Evolutionary conservation across 2,329 filamentous ascomycete species (phyloP).

Genomic region (Leptographium galeiforme): DNA sequence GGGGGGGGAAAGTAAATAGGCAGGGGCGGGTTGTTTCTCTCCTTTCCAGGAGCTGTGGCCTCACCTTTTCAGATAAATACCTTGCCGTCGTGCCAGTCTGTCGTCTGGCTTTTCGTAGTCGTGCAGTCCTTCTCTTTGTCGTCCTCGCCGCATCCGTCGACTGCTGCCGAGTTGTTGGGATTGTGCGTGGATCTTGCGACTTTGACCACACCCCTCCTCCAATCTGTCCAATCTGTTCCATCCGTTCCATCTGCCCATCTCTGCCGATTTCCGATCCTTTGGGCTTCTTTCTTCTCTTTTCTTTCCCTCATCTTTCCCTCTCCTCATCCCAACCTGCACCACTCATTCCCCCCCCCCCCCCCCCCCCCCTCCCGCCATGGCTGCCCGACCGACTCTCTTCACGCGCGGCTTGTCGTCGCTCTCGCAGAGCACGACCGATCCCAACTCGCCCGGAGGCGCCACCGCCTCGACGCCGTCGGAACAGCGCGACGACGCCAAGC

Average conservation of each 20-base stretch:
- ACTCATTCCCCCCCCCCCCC: neutral
- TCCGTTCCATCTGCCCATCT: neutral
- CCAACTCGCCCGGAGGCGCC: conserved; percentile 44
- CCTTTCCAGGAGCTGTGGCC: neutral
- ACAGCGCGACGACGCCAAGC: conserved; percentile 65
- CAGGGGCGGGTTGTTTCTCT: neutral
- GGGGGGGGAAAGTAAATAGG: neutral
- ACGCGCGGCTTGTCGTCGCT: conserved; percentile 50
- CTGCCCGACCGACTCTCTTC: conserved; percentile 42
- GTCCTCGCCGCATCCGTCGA: neutral
- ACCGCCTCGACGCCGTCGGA: conserved; percentile 57
- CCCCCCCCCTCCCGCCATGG: conserved; percentile 25
- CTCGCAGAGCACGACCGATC: conserved; percentile 39
- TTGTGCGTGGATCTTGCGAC: neutral
- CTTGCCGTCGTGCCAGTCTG: neutral
- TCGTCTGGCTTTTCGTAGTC: neutral
- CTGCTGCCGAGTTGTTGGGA: neutral
- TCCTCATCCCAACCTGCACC: neutral
- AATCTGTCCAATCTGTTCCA: neutral
- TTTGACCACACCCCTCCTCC: neutral
- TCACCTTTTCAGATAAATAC: neutral
- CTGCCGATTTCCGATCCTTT: neutral
- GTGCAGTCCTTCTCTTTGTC: neutral
- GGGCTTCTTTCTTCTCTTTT: neutral
- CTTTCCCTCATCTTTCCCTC: neutral